These are phyloP conservation scores for Rhizomucor pusillus DNA, from an alignment of 371 early-diverging fungal genomes.

Conservation along the genomic window DNA sequence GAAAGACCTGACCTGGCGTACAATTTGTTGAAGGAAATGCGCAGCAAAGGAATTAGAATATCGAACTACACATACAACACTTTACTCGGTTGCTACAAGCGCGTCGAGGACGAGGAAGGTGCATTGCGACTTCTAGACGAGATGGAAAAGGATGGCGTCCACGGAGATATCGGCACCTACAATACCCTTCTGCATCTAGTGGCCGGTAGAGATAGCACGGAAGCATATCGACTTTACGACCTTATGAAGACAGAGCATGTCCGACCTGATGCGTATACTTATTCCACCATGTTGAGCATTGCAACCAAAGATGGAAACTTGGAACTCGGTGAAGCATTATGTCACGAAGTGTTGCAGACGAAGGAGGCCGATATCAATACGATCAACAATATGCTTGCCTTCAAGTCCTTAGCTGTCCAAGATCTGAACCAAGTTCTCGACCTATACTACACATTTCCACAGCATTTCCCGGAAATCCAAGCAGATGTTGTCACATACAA, in stretches of 20 bases:
- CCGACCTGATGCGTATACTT: conserved; percentile 46
- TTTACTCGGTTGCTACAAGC: conserved; percentile 49
- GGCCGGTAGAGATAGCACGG: background rate
- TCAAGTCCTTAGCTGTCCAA: conserved; percentile 6
- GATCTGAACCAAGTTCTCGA: conserved; percentile 18
- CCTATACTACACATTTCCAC: conserved; percentile 17
- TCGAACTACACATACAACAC: conserved; percentile 48
- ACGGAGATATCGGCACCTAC: conserved; percentile 45
- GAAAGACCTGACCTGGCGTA: conserved; percentile 20
- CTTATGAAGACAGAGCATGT: conserved; percentile 28
- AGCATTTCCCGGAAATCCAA: conserved; percentile 17
- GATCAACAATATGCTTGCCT: conserved; percentile 35
- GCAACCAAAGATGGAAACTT: conserved; percentile 19
- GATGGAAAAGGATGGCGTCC: conserved; percentile 25
- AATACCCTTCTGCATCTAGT: conserved; percentile 41
- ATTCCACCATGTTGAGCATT: conserved; percentile 44
- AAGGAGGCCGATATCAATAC: conserved; percentile 17
- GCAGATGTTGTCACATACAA: conserved; percentile 37
- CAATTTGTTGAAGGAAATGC: conserved; percentile 31
- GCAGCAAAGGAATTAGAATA: conserved; percentile 14
- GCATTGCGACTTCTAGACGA: conserved; percentile 35
- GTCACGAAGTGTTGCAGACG: background rate
- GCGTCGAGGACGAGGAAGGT: conserved; percentile 25
- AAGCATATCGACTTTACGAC: conserved; percentile 28
- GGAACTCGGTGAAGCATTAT: conserved; percentile 18